phyloP scores from a whole-genome alignment of 2,329 filamentous ascomycete genomes.

The Chalaropsis ovoidea region DNA sequence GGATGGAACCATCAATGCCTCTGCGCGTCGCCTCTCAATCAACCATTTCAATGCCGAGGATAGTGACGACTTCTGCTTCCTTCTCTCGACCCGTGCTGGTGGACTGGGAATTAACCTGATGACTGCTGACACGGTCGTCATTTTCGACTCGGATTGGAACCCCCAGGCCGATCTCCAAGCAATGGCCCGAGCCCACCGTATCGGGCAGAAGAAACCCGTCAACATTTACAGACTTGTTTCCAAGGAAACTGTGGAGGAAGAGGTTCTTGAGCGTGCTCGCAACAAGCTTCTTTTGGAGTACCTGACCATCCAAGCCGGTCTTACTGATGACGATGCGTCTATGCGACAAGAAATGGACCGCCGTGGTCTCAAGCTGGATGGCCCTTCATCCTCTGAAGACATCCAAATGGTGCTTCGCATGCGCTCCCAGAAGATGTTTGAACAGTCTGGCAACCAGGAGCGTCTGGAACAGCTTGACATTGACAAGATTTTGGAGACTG shows the following conservation, averaged over 20 bases:
- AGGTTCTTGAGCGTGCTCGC: slow-evolving; percentile 87
- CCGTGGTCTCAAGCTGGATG: slow-evolving; percentile 61
- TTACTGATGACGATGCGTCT: slow-evolving; percentile 88
- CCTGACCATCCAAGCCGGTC: slow-evolving; percentile 90
- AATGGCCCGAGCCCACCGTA: slow-evolving; percentile 96
- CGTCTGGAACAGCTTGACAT: slow-evolving; percentile 96
- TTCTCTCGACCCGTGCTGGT: slow-evolving; percentile 88
- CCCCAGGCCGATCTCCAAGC: slow-evolving; percentile 95
- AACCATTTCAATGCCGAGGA: slow-evolving; percentile 97
- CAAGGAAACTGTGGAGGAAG: slow-evolving; percentile 96
- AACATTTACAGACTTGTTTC: slow-evolving; percentile 94
- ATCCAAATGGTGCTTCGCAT: slow-evolving; percentile 95
- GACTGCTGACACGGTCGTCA: slow-evolving; percentile 94
- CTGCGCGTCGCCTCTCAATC: slow-evolving; percentile 81
- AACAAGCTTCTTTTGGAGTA: slow-evolving; percentile 98
- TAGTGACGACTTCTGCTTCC: slow-evolving; percentile 91
- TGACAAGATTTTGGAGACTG: slow-evolving; percentile 91
- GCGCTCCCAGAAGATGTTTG: slow-evolving; percentile 98
- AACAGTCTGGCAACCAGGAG: slow-evolving; percentile 92
- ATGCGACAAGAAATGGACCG: slow-evolving; percentile 65
- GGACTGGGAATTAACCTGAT: slow-evolving; percentile 98
- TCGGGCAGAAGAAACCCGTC: slow-evolving; percentile 90
- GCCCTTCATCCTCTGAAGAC: slow-evolving; percentile 84
- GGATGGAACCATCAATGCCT: slow-evolving; percentile 87
- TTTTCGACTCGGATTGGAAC: slow-evolving; percentile 99